phyloP scores from a whole-genome alignment of 2,329 filamentous ascomycete species.

The Neonectria magnoliae region DNA sequence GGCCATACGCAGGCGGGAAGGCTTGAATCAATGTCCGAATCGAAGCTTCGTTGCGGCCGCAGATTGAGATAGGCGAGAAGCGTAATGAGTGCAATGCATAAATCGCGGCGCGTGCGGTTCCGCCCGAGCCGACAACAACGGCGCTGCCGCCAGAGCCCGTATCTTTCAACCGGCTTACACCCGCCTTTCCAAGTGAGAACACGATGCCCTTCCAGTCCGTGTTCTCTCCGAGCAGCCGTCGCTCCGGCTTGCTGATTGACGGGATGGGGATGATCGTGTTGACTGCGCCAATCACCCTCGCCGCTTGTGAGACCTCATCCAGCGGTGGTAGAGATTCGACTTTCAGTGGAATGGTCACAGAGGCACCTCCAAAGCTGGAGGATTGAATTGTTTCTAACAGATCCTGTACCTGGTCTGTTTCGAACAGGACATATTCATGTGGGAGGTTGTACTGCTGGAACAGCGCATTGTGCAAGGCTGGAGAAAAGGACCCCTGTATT shows the following conservation, averaged over 20 bases:
- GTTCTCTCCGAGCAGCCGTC: slow-evolving; percentile 82
- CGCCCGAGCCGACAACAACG: slow-evolving; percentile 89
- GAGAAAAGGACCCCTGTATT: slow-evolving; percentile 83
- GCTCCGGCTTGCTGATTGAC: slow-evolving; percentile 51
- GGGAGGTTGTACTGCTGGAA: slow-evolving; percentile 83
- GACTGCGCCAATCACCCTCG: slow-evolving; percentile 86
- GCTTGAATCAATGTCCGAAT: slow-evolving; percentile 72
- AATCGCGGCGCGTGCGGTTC: slow-evolving; percentile 90
- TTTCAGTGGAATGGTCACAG: slow-evolving; percentile 95
- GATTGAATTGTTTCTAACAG: slow-evolving; percentile 73
- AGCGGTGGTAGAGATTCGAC: slow-evolving; percentile 84
- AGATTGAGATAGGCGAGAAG: slow-evolving; percentile 85
- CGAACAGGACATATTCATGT: slow-evolving; percentile 79
- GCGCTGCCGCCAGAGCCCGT: slow-evolving; percentile 70
- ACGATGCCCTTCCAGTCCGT: slow-evolving; percentile 97
- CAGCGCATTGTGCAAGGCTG: slow-evolving; percentile 87
- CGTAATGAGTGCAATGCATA: slow-evolving; percentile 87
- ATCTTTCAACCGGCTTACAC: slow-evolving; percentile 58
- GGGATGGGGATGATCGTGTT: slow-evolving; percentile 84
- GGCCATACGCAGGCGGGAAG: slow-evolving; percentile 79
- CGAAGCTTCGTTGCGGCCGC: slow-evolving; percentile 79
- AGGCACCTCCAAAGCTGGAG: slow-evolving; percentile 87
- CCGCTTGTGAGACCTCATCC: slow-evolving; percentile 82
- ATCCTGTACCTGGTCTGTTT: slow-evolving; percentile 73
- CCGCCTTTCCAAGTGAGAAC: slow-evolving; percentile 76